Percentiles rank a stretch among this genome's conserved stretches.
phyloP scores from a whole-genome alignment of 192 early-diverging fungal species.

The Coemansia javaensis region DNA sequence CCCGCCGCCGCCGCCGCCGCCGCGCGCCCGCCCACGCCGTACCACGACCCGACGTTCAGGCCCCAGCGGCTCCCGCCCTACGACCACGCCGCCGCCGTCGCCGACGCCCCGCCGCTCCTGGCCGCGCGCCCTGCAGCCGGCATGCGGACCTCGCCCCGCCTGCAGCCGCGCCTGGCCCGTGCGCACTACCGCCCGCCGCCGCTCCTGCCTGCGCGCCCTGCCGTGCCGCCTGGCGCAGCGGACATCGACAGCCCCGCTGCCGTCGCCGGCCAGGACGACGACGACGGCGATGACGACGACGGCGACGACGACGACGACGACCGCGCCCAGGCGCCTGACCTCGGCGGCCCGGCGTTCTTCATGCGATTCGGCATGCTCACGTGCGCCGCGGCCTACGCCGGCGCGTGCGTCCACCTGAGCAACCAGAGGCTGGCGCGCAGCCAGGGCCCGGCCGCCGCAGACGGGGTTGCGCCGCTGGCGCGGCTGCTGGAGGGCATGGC shows the following conservation, averaged over 20 bases:
- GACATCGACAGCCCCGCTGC: no score
- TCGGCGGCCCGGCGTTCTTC: conserved; percentile 35
- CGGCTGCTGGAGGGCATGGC: conserved; percentile 31
- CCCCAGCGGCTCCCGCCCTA: conserved; percentile 42
- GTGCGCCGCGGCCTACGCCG: conserved; percentile 20
- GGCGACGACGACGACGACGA: no score
- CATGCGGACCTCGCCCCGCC: conserved; percentile 21
- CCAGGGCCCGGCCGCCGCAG: conserved; percentile 30
- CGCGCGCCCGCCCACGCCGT: conserved; percentile 24
- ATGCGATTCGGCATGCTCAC: conserved; percentile 41
- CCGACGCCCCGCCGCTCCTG: conserved; percentile 5
- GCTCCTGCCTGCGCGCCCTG: conserved; percentile 3
- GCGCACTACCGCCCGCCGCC: conserved; percentile 12
- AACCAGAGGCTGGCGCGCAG: conserved; percentile 28
- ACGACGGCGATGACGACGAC: no score
- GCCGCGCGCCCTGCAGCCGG: conserved; percentile 11
- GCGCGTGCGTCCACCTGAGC: conserved; percentile 35
- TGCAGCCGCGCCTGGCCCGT: conserved; percentile 4
- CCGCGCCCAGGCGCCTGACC: neutral
- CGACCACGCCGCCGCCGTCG: conserved; percentile 9
- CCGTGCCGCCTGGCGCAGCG: neutral
- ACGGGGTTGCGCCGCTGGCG: conserved; percentile 33
- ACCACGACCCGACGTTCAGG: conserved; percentile 47
- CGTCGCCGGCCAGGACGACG: no score
- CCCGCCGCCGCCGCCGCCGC: no score